Evolutionary conservation across 2,329 filamentous ascomycete species (phyloP), one percentile per base, ranked within the genome.

Genomic region (Elsinoe perseae): DNA sequence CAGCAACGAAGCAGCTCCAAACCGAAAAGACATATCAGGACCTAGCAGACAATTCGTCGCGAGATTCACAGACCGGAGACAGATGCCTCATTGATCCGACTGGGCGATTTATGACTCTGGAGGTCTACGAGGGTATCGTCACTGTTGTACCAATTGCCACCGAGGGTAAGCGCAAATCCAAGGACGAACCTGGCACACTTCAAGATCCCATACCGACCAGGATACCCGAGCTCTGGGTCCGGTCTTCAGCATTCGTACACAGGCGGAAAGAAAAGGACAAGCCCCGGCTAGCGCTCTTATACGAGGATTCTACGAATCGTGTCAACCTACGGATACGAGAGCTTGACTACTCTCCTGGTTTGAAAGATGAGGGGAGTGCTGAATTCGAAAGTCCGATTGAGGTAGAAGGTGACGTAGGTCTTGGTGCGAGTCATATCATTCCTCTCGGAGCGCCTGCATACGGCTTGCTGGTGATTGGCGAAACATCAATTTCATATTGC

Each of bases 61-160:
- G 89, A 54, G 87, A 95, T 65, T 85, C 86, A 6, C 87, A 92
- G 69, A 91, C 87, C 58, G 85, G 87, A 62, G 88, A 95, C 70
- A 80, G 87, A 64, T 92, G 88, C 63, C 76, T 91, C 60, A 84
- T 95, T 4, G 92, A 97, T 68, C 90, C 90, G 0, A 86, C 84
- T 0, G 84, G 86, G 5, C 74, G 76, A 21, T 84, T 82, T 68
- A 77, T 87, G 76, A 81, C 81, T 2, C 66, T 87, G 60, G 83
- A 87, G 65, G 73, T 86, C 6, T 86, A 84, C 60, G 84, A 87
- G 66, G 84, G 84, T 14, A 77, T 87, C 4, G 74, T 87, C 30
- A 84, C 80, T 10, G 76, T 86, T 10, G 71, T 86, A 40, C 83
- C 82, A 1, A 76, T 87, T 42, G 71, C 81, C 6, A 76, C 77